Conservation (phyloP, 176 grass and related monocot species). For the Rhynchospora pubera region DNA sequence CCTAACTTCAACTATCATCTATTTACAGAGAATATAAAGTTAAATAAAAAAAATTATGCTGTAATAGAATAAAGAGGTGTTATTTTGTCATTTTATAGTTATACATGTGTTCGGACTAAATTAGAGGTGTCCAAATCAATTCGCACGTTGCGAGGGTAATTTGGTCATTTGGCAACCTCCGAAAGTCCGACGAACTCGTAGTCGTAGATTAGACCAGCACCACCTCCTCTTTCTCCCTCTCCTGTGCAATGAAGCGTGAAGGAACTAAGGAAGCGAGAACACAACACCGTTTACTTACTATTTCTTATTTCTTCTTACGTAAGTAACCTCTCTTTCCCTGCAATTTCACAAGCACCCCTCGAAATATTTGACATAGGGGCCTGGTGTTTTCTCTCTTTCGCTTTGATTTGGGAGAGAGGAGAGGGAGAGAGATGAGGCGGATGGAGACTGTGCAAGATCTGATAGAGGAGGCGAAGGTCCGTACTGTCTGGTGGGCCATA, state of each 20-base stretch:
- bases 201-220: not conserved
- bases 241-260: not conserved
- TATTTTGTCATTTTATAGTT: no score
- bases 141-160: not conserved
- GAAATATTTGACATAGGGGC: not conserved
- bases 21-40: no score
- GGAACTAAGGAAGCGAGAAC: no score
- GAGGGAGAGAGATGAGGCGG: constrained; percentile 32
- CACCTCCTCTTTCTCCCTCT: not conserved
- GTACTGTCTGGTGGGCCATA: constrained; percentile 77
- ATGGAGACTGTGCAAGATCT: constrained; percentile 88
- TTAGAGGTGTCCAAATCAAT: not conserved
- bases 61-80: no score
- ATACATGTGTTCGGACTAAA: no score
- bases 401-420: not conserved
- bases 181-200: not conserved
- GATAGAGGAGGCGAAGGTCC: constrained; percentile 88
- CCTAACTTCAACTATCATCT: no score
- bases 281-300: not conserved
- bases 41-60: no score
- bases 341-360: not conserved
- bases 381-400: not conserved
- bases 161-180: not conserved
- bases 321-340: not conserved
- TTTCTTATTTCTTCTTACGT: not conserved